Evolutionary conservation across 2,329 filamentous ascomycete species (phyloP), one percentile per base, ranked within the genome.

Genomic region (Fusarium staphyleae): DNA sequence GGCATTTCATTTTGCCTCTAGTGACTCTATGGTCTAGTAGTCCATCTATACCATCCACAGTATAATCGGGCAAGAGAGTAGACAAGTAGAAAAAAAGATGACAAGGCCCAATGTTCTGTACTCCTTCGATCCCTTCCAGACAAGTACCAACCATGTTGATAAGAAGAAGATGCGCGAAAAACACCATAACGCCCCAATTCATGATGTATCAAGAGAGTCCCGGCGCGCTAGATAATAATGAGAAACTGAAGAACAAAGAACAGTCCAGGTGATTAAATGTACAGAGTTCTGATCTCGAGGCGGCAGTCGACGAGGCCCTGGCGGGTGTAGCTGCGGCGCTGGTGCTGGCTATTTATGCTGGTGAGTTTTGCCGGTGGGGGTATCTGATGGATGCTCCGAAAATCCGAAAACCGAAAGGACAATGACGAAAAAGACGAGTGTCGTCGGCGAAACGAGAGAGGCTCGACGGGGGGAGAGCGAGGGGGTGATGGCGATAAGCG

Each of bases 141-240:
- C 48, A 49, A 56, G 59, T 61, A 50, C 51, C 52, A 26, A 41
- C 48, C 22, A n/a, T 42, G 7, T 39, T 33, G 50, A 55, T 33
- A 50, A 37, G 52, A 33, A 39, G 52, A 40, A 52, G 41, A 24
- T 30, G 47, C 9, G 22, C n/a, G n/a, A n/a, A 24, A 52, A 62
- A 70, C 68, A 62, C 68, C 68, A 35, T 42, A 58, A 70, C 68
- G 67, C 68, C 68, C 52, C 47, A 50, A 19, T 62, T 68, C 66
- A 65, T 69, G 52, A 65, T 59, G 56, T 66, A 46, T 16, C n/a
- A 55, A 53, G 49, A 36, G 58, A 56, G 47, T 44, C 35, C 55
- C 57, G 49, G 41, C 60, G 57, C 58, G 61, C 61, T 59, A 65
- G 48, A 54, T 18, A 46, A 63, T 53, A 44, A 57, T 57, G 4